Evolutionary conservation across 176 grass and related monocot species (phyloP).

Genomic region (Aegilops sharonensis): DNA sequence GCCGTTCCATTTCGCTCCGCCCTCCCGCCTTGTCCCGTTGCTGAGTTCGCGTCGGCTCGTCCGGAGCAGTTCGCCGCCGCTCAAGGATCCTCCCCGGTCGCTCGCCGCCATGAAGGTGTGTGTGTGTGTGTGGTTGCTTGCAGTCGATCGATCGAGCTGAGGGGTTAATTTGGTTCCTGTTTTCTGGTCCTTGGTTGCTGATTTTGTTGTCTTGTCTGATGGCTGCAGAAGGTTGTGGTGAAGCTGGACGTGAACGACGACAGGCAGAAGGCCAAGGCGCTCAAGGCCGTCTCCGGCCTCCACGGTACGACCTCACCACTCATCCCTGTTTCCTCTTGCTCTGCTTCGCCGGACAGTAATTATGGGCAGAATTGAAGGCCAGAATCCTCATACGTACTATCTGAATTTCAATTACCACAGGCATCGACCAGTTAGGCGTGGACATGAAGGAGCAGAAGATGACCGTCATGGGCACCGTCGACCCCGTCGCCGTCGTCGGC

Average conservation of each 20-base stretch:
- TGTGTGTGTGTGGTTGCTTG: too few relatives aligned
- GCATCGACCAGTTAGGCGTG: constrained; percentile 54
- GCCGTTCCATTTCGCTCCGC: neutral
- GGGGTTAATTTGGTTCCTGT: neutral
- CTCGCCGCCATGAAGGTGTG: neutral
- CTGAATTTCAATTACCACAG: constrained; percentile 20
- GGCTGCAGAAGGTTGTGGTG: constrained; percentile 60
- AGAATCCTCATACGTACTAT: neutral
- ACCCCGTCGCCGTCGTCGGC: constrained; percentile 50
- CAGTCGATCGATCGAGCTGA: too few relatives aligned
- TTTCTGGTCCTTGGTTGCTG: too few relatives aligned
- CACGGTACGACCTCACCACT: constrained; percentile 29
- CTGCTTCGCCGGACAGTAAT: neutral
- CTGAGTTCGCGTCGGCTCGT: neutral
- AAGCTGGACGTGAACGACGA: constrained; percentile 80
- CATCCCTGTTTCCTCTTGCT: neutral
- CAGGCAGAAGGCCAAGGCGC: constrained; percentile 73
- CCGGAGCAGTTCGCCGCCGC: neutral
- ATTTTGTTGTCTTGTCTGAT: too few relatives aligned
- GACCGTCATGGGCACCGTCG: constrained; percentile 58
- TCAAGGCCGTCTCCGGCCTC: constrained; percentile 62
- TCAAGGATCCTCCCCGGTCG: neutral
- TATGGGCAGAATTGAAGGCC: neutral
- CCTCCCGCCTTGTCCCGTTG: neutral
- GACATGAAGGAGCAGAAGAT: constrained; percentile 75